Percentiles rank a stretch among this genome's conserved stretches.
Conservation (phyloP, 2,329 filamentous ascomycete genomes). For the Colletotrichum sp. region DNA sequence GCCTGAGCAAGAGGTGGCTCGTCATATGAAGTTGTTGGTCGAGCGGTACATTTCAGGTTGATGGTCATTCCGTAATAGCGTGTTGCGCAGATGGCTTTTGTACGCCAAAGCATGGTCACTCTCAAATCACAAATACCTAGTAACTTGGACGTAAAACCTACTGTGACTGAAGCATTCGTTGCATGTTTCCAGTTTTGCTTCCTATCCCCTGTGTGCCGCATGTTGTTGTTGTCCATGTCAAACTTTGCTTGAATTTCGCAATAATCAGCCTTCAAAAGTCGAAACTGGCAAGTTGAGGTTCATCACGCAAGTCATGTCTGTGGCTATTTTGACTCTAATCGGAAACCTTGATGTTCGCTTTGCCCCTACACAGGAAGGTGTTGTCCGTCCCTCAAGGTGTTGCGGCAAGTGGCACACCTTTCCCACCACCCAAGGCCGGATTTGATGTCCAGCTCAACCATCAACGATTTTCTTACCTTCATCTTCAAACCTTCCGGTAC, state of each 20-base stretch:
- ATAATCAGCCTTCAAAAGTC: accelerated
- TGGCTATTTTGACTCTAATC: accelerated
- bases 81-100: neutral
- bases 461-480: accelerated
- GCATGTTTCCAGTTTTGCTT: neutral
- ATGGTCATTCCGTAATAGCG: neutral
- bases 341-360: accelerated
- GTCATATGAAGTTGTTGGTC: neutral
- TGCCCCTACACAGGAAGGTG: accelerated
- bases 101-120: neutral
- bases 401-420: neutral
- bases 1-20: neutral
- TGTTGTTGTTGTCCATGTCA: accelerated
- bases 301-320: neutral
- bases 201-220: neutral
- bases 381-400: neutral
- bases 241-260: accelerated
- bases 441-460: neutral
- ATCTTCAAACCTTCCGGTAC: accelerated
- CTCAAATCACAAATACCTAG: neutral
- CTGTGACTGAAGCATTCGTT: neutral
- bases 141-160: neutral
- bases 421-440: accelerated
- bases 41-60: neutral
- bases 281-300: neutral